Base-by-base conservation (phyloP, 1,284 basidiomycete species). In the Phylloboletellus chloephorus region DNA sequence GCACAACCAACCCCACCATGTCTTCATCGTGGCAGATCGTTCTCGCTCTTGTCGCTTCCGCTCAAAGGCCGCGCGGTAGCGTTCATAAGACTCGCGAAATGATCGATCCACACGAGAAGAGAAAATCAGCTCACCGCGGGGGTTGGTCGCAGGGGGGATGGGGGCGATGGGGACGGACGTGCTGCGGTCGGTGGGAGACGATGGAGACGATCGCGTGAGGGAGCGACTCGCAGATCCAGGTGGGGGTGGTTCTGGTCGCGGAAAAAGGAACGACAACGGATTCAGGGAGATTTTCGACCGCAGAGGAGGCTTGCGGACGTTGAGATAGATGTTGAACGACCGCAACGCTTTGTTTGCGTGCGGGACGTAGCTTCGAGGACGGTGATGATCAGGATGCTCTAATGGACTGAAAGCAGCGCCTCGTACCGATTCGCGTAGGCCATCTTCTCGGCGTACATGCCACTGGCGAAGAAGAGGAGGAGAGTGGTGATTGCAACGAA, bases 361-460 rank as follows among this genome's bases (percentile, higher is more conserved):
- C 1, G 92, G 94, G 13, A 98, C 89, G 59, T 98, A 98, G 68
- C 92, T 95, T 58, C 29, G 37, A 32, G 31, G 46, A 37, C 29
- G 33, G 26, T 23, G 16, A 41, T 36, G 41, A 46, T 52, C 43
- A 57, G 49, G 30, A 38, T 29, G 35, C 33, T 46, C 43, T 35
- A 37, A 37, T 35, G 43, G 26, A 43, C 21, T 21, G 39, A 41
- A 38, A 23, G 44, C 48, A 45, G 37, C 36, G 33, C n/a, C 37
- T 64, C 84, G 52, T 60, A 92, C 93, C 87, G 85, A 67, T 97
- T 93, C 7, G 95, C 93, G 57, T 97, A 97, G 1, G 81, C 85
- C 52, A 98, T 96, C 68, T 95, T 93, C 65, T 98, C 94, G 7
- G 86, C 76, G 58, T 98, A 98, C 78, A 96, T 87, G 7, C 95